These are phyloP conservation scores for Phylloboletellus chloephorus DNA, from an alignment of 1,284 basidiomycete genomes.

Conservation along the genomic window DNA sequence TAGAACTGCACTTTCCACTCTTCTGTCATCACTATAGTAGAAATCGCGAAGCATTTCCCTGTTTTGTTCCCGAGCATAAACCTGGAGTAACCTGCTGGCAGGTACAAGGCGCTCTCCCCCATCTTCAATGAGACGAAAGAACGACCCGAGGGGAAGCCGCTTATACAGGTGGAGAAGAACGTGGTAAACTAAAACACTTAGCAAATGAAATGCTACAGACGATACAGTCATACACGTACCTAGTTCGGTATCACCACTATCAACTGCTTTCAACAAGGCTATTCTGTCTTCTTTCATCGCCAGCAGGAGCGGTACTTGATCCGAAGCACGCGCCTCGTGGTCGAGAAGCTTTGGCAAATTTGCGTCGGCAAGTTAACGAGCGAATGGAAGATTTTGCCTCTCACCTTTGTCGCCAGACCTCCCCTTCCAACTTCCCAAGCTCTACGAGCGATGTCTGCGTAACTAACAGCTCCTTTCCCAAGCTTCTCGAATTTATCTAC, in stretches of 20 bases:
- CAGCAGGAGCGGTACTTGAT: slow-evolving; percentile 89
- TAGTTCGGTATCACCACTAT: slow-evolving; percentile 93
- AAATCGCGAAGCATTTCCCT: slow-evolving; percentile 91
- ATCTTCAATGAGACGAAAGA: slow-evolving; percentile 93
- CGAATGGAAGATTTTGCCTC: slow-evolving; percentile 9
- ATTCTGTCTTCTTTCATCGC: slow-evolving; percentile 92
- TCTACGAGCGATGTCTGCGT: slow-evolving; percentile 90
- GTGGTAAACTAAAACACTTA: slow-evolving; percentile 65
- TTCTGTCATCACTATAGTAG: slow-evolving; percentile 96
- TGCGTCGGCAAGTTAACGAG: background rate
- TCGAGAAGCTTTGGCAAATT: slow-evolving; percentile 68
- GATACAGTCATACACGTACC: slow-evolving; percentile 43
- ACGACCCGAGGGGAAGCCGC: slow-evolving; percentile 81
- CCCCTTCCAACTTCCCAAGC: slow-evolving; percentile 91
- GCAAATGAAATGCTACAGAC: background rate
- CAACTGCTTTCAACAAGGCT: slow-evolving; percentile 86
- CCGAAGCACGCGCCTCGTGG: slow-evolving; percentile 82
- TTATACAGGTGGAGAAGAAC: slow-evolving; percentile 84
- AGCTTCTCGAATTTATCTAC: slow-evolving; percentile 81
- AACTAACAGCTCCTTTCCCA: slow-evolving; percentile 74
- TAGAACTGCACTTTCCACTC: slow-evolving; percentile 86
- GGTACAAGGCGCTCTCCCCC: slow-evolving; percentile 69
- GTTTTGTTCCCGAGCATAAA: slow-evolving; percentile 88
- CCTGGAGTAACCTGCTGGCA: slow-evolving; percentile 75
- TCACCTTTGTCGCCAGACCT: slow-evolving; percentile 83